Base-by-base conservation (phyloP, 2,329 filamentous ascomycete genomes). In the Cladosporium sp. region DNA sequence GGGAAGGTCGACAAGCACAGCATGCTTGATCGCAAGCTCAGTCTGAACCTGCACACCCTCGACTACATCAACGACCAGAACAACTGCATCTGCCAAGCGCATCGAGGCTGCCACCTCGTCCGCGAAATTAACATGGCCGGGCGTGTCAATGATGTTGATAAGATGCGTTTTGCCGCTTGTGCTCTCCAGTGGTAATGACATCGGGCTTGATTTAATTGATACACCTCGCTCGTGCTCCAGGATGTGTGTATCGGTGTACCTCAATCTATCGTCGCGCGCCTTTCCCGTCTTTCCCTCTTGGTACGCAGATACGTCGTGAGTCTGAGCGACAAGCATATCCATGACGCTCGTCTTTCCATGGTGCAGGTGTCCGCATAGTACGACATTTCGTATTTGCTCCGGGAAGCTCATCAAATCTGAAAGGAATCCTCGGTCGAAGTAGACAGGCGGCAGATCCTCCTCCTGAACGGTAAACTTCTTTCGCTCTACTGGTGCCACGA, bases 11-110 rank as follows among this genome's bases (percentile, higher is more conserved):
- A 97, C 90, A 28, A 96, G 80, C 3, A 97, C 88, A 2, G 92
- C 92, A 74, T 99, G 91, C 76, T 91, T 96, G 77, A 99, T 97
- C 68, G 96, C 92, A 73, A 97, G 90, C 76, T 99, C 93, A 0
- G 94, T 96, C 73, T 96, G 96, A 68, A 94, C 84, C 76, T 97
- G 94, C n/a, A 99, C 92, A n/a, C 94, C 94, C 74, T 99, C 94
- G 1, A 99, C 90, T 20, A 97, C 91, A 72, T 99, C 94, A 15
- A 99, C 92, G 14, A 99, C 88, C 51, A 99, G 78, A 55, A 95
- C 93, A 22, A 97, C 86, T 60, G 94, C 94, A 71, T 99, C 94
- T 3, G 89, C 92, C 54, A 99, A 77, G 42, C 94, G 86, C 67
- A 96, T 79, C 0, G 92, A 88, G 4, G 92, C 87, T 8, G 94